Evolutionary conservation across 2,329 filamentous ascomycete genomes (phyloP), one percentile per base, ranked within the genome.

Genomic region (Calonectria pseudoturangicola): DNA sequence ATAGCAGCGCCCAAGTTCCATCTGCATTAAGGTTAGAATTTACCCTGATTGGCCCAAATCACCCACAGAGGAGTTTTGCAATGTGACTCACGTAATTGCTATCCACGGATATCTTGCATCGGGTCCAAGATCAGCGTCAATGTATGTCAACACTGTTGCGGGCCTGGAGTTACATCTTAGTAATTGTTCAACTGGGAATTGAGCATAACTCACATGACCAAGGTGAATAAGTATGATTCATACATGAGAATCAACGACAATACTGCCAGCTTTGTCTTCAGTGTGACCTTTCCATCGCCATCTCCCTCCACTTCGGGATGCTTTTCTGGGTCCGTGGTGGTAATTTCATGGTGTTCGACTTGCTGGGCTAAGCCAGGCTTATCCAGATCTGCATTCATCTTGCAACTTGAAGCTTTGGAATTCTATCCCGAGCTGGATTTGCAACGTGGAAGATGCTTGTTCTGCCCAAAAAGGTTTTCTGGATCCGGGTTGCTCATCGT

Each of bases 21-120:
- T 8, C 63, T 80, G 25, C 2, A 2, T 18, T 2, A 2, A 1
- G n/a, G 50, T 70, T 13, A 72, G 74, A 56, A 28, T 10, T 5
- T 18, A 4, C n/a, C 16, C n/a, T 3, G 8, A 43, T 18, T 16
- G 4, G 3, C 13, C 25, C 18, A 43, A 7, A 1, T 8, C 30
- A 6, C 6, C 2, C 50, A 21, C 4, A 15, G 8, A 13, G 3
- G 25, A 36, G 16, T 3, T 3, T 9, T 9, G n/a, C 15, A 8
- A 27, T 41, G 21, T 12, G 41, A 70, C 76, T 66, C 72, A 74
- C 75, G 71, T 72, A 43, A 78, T 77, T 21, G 80, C 79, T 25
- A 84, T 84, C 83, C 83, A 84, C 5, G 80, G 76, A 54, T 81
- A 82, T 48, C 79, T 79, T 25, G 78, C 76, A 62, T 80, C 79